Conservation (phyloP, 176 grass and related monocot species). For the Avena insularis region DNA sequence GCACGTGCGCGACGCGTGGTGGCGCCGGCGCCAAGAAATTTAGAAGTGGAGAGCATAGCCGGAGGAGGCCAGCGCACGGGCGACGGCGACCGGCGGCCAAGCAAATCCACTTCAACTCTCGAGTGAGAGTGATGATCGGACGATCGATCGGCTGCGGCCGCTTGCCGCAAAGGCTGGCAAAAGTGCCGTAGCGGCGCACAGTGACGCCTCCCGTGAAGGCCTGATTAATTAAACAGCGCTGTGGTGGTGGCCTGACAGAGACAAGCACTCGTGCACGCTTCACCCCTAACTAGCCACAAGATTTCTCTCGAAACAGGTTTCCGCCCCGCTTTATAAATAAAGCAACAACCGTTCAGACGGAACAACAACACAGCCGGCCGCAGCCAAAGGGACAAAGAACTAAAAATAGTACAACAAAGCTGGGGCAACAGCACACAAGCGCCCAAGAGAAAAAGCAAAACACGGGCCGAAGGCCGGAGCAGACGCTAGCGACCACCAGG, state of each 20-base stretch:
- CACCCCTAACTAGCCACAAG: neutral
- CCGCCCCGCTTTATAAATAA: too few relatives aligned
- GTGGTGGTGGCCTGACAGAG: neutral
- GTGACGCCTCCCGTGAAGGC: neutral
- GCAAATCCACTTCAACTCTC: neutral
- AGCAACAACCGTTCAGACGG: too few relatives aligned
- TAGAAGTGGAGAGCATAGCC: neutral
- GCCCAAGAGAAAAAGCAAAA: too few relatives aligned
- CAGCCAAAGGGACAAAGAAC: too few relatives aligned
- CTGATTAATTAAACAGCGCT: neutral
- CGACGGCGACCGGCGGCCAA: neutral
- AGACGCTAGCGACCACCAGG: too few relatives aligned
- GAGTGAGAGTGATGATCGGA: neutral
- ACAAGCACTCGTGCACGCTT: conserved; percentile 3
- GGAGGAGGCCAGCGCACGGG: conserved; percentile 7
- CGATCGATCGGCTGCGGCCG: neutral
- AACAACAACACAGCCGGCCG: too few relatives aligned
- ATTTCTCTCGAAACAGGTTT: neutral
- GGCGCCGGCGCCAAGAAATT: neutral
- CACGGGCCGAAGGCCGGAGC: too few relatives aligned
- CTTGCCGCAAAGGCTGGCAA: conserved; percentile 25
- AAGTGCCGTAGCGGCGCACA: neutral
- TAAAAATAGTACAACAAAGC: too few relatives aligned
- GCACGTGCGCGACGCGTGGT: neutral
- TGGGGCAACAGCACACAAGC: too few relatives aligned